Base-by-base conservation (phyloP, 805 yeast species). In the Diddensiella santjacobensis region DNA sequence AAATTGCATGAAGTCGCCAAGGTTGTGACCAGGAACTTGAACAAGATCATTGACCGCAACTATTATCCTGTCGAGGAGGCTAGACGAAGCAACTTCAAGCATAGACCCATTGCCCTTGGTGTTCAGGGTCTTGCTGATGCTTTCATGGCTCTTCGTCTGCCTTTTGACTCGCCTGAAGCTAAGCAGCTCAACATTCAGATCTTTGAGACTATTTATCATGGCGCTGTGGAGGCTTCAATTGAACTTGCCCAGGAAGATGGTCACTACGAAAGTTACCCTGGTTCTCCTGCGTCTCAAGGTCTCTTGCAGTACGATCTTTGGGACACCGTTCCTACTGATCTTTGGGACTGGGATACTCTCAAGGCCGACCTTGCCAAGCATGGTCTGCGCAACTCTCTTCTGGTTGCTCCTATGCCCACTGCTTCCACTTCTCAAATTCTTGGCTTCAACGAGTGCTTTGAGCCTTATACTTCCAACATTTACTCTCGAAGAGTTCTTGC, bases 321-420 rank as follows among this genome's bases (percentile, higher is more conserved):
- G 97, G 70, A 73, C 46, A 75, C 68, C 24, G 75, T 78, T 49
- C 95, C 96, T 13, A 68, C 84, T 10, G 77, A 73, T 23, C 68
- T 85, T 50, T 88, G 87, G 79, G 90, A 89, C 56, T 90, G 97
- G 97, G 83, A 78, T 49, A 50, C 63, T 1, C 66, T 89, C 56
- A 86, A 83, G 60, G 66, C 63, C 3, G 67, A 76, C 18, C 75
- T 90, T 45, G 64, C 67, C 38, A 62, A 66, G 36, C 68, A 77
- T 58, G 97, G 97, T 23, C 61, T 90, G 19, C 70, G 96, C 59
- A 90, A 90, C 69, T 89, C 97, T 3, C 69, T 90, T 43, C 66
- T 90, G 15, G 86, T 90, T 29, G 97, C 95, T 1, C 89, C 96
- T 45, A 90, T 90, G 98, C 98, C 98, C 36, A 90, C 97, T 13